phyloP scores from a whole-genome alignment of 1,139 yeast species.

The Lodderomyces orthopsilosis region DNA sequence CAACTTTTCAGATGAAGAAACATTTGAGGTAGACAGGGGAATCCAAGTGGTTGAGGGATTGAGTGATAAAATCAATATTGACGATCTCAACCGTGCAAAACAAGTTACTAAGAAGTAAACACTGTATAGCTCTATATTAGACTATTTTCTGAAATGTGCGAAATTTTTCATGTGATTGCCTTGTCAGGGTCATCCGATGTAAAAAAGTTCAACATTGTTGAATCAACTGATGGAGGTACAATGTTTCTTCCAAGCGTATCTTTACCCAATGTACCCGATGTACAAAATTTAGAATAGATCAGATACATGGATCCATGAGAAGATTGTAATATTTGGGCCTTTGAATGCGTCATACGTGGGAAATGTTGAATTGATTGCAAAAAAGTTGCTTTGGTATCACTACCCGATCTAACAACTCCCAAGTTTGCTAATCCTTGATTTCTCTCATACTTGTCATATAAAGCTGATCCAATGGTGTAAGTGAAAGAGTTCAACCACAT shows the following conservation, averaged over 20 bases:
- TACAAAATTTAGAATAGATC: constrained; percentile 29
- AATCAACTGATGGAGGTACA: constrained; percentile 37
- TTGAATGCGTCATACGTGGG: constrained; percentile 51
- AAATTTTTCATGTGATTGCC: constrained; percentile 15
- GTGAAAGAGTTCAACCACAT: constrained; percentile 57
- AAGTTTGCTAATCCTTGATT: constrained; percentile 53
- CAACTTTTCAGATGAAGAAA: constrained; percentile 49
- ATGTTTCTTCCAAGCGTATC: constrained; percentile 25
- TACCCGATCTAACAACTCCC: constrained; percentile 54
- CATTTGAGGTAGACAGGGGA: constrained; percentile 35
- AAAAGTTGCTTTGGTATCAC: constrained; percentile 44
- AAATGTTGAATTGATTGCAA: constrained; percentile 52
- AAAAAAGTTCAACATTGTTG: constrained; percentile 45
- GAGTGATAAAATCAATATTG: constrained; percentile 50
- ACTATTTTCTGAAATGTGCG: neutral
- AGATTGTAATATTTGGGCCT: constrained; percentile 33
- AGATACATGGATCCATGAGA: constrained; percentile 38
- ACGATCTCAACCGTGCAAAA: constrained; percentile 51
- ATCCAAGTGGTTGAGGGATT: constrained; percentile 40
- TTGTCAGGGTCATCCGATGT: constrained; percentile 52
- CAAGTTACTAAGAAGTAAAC: constrained; percentile 25
- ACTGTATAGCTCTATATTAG: neutral
- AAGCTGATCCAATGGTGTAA: constrained; percentile 50
- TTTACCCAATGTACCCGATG: constrained; percentile 27
- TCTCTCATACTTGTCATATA: constrained; percentile 56